Evolutionary conservation across 345 rosid genomes (phyloP), one percentile per base, ranked within the genome.

Genomic region (Barbarea vulgaris): DNA sequence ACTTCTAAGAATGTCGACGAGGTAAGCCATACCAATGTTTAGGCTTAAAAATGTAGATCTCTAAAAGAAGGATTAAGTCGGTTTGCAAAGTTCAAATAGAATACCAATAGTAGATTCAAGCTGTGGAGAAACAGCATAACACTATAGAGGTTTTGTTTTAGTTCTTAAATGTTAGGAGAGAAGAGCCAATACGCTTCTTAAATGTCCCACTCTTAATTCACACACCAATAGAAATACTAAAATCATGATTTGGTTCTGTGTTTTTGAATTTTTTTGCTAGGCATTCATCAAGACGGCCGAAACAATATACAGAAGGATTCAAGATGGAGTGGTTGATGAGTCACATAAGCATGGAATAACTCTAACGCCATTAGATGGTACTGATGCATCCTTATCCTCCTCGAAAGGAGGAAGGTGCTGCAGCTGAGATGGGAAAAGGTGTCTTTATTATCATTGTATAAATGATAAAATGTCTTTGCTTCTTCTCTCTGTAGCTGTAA

Each of bases 1-100:
- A 91, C 97, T 77, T 87, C 99, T 69, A 93, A 85, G 78, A 94
- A 94, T 75, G 99, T 94, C 8, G 97, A 94, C 72, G 97, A 94
- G 93, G 98, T 66, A 62, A 53, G 13, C 21, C 34, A 21, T 67
- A 57, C 41, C 33, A 27, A 12, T 72, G 41, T 39, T 62, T 39
- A 62, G 62, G 52, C 67, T 62, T 62, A 27, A 13, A 13, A 51
- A 4, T 27, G 8, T 27, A 52, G 4, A 37, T 24, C 37, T 15
- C 48, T 67, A 59, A 1, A 46, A 30, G 9, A 19, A 53, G 34
- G 63, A 41, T 41, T 39, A 39, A 28, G 42, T 51, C 9, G 18
- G 53, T 39, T 39, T 39, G 56, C 1, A 52, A 27, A 17, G 10
- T 12, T 18, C 50, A 50, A 39, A 27, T 36, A 53, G 21, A 73